Percentiles rank a stretch among this genome's conserved stretches.
Conservation (phyloP, 2,329 filamentous ascomycete species). For the Cladosporium cucumerinum region DNA sequence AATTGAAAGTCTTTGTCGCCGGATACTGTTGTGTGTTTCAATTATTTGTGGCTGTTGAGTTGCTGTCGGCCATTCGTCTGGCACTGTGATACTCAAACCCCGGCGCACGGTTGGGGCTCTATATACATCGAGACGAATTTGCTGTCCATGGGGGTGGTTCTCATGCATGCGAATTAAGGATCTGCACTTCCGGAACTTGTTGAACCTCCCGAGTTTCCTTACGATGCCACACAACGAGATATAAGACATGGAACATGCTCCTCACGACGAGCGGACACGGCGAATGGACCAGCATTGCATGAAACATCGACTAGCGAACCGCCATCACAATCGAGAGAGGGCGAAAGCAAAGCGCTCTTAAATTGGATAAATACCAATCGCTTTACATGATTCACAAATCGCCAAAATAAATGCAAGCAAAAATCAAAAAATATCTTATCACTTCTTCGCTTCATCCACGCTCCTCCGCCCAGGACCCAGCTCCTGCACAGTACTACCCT, state of each 20-base stretch:
- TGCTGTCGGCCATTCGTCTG: neutral
- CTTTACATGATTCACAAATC: neutral
- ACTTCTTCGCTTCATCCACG: constrained; percentile 17
- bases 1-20: constrained; percentile 14
- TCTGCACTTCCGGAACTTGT: neutral
- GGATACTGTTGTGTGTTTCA: neutral
- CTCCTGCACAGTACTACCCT: constrained; percentile 27
- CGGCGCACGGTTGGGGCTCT: neutral
- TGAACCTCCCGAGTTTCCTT: neutral
- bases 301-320: neutral
- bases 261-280: neutral
- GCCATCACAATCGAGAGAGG: neutral
- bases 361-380: neutral
- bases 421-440: neutral
- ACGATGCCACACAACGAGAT: neutral
- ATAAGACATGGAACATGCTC: neutral
- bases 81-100: neutral
- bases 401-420: neutral
- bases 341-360: neutral
- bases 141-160: neutral
- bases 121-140: neutral
- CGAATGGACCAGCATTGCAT: neutral
- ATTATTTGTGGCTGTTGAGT: neutral
- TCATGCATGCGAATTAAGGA: neutral
- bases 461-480: constrained; percentile 15